These are phyloP conservation scores for Nothopassalora personata DNA, from an alignment of 2,329 filamentous ascomycete species.

Conservation along the genomic window DNA sequence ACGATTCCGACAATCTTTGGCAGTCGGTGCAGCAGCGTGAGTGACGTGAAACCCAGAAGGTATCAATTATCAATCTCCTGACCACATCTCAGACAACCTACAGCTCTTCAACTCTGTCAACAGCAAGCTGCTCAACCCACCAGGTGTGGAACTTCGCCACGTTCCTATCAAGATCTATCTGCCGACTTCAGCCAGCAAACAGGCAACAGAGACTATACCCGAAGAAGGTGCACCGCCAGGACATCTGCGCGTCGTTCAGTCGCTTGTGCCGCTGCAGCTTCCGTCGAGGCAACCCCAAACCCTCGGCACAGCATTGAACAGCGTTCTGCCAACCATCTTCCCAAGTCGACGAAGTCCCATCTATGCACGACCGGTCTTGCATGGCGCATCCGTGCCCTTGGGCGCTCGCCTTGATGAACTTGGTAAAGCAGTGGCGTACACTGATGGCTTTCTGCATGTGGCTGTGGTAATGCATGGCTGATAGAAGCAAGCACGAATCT, in stretches of 20 bases:
- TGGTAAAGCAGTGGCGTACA: slow-evolving; percentile 75
- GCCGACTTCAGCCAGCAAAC: slow-evolving; percentile 45
- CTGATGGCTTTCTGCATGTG: slow-evolving; percentile 86
- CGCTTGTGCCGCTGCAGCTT: slow-evolving; percentile 56
- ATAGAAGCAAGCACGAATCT: slow-evolving; percentile 5
- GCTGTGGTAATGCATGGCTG: slow-evolving; percentile 66
- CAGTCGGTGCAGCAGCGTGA: slow-evolving; percentile 67
- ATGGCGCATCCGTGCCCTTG: slow-evolving; percentile 80
- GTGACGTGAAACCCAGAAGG: slow-evolving; percentile 21
- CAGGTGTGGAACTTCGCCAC: slow-evolving; percentile 66
- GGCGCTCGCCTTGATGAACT: slow-evolving; percentile 74
- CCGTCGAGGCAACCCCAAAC: slow-evolving; percentile 54
- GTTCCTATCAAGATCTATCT: slow-evolving; percentile 88
- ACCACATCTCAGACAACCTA: slow-evolving; percentile 59
- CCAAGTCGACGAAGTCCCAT: slow-evolving; percentile 79
- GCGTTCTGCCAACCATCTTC: slow-evolving; percentile 73
- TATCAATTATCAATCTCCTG: slow-evolving; percentile 4
- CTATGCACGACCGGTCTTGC: slow-evolving; percentile 75
- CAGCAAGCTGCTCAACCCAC: slow-evolving; percentile 67
- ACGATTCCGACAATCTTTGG: slow-evolving; percentile 79
- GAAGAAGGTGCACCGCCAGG: slow-evolving; percentile 32
- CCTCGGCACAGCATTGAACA: slow-evolving; percentile 71
- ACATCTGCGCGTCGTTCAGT: slow-evolving; percentile 58
- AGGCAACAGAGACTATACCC: slow-evolving; percentile 31
- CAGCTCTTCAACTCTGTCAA: slow-evolving; percentile 68